Conservation (phyloP, 495 filamentous ascomycete genomes). For the Durotheca rogersii region DNA sequence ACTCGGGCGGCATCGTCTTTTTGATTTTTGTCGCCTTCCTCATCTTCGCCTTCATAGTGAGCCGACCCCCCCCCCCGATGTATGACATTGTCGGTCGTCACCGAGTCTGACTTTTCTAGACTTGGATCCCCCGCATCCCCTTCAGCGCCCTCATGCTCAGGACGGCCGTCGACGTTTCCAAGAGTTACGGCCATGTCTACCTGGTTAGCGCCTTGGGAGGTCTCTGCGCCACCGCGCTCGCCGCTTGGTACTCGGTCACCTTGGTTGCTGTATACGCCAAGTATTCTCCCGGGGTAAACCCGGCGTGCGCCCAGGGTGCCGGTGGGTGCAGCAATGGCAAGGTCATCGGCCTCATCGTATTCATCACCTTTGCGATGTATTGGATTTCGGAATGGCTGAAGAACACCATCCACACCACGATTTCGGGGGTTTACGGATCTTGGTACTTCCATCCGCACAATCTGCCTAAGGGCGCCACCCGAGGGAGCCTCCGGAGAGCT, state of each 20-base stretch:
- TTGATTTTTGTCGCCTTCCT: conserved; percentile 69
- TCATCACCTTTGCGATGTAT: conserved; percentile 85
- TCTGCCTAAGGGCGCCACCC: conserved; percentile 72
- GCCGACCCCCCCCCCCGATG: neutral
- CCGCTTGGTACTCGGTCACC: conserved; percentile 62
- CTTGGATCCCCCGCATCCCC: conserved; percentile 84
- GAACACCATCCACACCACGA: conserved; percentile 85
- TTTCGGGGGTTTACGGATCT: conserved; percentile 84
- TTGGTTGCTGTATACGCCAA: conserved; percentile 72
- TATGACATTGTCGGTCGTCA: neutral
- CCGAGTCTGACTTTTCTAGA: conserved; percentile 52
- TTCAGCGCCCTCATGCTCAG: conserved; percentile 89
- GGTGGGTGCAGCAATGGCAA: conserved; percentile 73
- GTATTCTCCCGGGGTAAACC: conserved; percentile 69
- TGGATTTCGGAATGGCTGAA: conserved; percentile 93
- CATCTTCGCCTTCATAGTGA: conserved; percentile 46
- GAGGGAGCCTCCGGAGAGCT: conserved; percentile 72
- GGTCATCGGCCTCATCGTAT: conserved; percentile 80
- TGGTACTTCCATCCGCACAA: conserved; percentile 78
- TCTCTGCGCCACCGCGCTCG: conserved; percentile 69
- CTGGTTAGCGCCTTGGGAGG: conserved; percentile 80
- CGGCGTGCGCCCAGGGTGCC: conserved; percentile 61
- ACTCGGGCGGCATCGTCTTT: conserved; percentile 81
- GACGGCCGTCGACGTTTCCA: conserved; percentile 82
- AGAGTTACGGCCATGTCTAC: conserved; percentile 81